Conservation (phyloP, 2,329 filamentous ascomycete species). For the Nothophoma quercina region DNA sequence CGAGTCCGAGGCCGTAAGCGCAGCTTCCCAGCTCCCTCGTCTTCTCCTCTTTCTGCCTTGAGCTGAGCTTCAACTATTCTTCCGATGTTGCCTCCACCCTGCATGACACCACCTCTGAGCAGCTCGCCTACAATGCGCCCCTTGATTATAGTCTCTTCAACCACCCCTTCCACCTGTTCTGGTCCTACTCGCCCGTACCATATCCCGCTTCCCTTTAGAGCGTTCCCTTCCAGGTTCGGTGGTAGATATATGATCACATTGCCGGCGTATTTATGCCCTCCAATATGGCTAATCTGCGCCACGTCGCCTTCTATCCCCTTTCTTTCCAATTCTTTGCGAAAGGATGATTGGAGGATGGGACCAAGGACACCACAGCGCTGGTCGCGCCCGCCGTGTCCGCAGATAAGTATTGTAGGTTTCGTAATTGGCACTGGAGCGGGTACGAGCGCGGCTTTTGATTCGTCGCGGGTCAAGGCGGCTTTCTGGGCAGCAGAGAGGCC, state of each 20-base stretch:
- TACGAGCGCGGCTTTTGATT: constrained; percentile 57
- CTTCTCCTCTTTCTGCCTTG: constrained; percentile 40
- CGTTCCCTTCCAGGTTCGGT: constrained; percentile 58
- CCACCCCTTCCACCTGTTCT: constrained; percentile 76
- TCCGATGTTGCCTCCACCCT: constrained; percentile 36
- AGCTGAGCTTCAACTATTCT: constrained; percentile 42
- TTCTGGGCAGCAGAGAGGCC: constrained; percentile 62
- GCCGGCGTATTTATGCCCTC: constrained; percentile 85
- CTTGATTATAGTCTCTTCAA: constrained; percentile 72
- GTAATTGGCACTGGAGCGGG: constrained; percentile 59
- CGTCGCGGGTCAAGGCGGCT: constrained; percentile 54
- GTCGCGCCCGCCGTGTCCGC: constrained; percentile 85
- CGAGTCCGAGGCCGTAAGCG: constrained; percentile 33
- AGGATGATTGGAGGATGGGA: constrained; percentile 74
- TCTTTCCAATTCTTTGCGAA: constrained; percentile 65
- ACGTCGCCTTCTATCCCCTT: constrained; percentile 66
- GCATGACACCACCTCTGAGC: constrained; percentile 72
- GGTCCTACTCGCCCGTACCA: constrained; percentile 86
- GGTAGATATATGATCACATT: constrained; percentile 85
- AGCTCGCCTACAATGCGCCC: constrained; percentile 74
- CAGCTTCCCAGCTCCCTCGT: constrained; percentile 23
- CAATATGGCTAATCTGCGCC: constrained; percentile 78
- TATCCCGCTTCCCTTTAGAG: constrained; percentile 73
- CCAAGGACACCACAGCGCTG: constrained; percentile 82
- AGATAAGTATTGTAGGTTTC: constrained; percentile 72